Conservation (phyloP, 148 eudicot species). For the Chenopodium album region DNA sequence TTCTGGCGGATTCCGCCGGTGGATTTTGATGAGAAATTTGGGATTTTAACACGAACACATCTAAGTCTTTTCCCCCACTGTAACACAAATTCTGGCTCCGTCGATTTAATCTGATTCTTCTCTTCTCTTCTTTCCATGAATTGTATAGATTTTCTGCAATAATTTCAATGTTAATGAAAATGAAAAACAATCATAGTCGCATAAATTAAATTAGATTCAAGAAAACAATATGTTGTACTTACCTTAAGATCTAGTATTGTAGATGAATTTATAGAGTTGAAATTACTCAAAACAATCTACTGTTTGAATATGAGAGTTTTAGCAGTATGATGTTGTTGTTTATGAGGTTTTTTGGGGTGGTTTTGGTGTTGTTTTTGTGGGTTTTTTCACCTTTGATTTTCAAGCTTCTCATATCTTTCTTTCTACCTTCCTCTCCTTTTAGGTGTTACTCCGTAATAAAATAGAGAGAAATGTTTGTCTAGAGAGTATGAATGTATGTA, state of each 20-base stretch:
- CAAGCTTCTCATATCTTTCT: background rate
- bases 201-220: background rate
- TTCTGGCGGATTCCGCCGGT: constrained; percentile 27
- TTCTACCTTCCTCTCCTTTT: background rate
- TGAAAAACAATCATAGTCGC: background rate
- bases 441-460: too few species aligned
- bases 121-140: constrained; percentile 25
- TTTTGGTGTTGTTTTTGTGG: background rate
- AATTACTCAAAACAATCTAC: background rate
- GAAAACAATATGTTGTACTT: background rate
- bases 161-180: background rate
- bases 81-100: constrained; percentile 34
- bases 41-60: constrained; percentile 32
- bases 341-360: background rate
- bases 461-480: too few species aligned
- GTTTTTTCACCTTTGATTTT: background rate
- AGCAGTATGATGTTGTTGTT: background rate
- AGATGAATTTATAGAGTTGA: background rate
- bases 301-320: background rate
- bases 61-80: constrained; percentile 42
- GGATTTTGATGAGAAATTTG: constrained; percentile 19
- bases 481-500: too few species aligned
- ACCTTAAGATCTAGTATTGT: background rate
- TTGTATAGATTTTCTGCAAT: too few species aligned
- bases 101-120: constrained; percentile 10